Percentiles rank a stretch among this genome's conserved stretches.
phyloP scores from a whole-genome alignment of 352 stramenopile species.

The Phytophthora hibernalis region DNA sequence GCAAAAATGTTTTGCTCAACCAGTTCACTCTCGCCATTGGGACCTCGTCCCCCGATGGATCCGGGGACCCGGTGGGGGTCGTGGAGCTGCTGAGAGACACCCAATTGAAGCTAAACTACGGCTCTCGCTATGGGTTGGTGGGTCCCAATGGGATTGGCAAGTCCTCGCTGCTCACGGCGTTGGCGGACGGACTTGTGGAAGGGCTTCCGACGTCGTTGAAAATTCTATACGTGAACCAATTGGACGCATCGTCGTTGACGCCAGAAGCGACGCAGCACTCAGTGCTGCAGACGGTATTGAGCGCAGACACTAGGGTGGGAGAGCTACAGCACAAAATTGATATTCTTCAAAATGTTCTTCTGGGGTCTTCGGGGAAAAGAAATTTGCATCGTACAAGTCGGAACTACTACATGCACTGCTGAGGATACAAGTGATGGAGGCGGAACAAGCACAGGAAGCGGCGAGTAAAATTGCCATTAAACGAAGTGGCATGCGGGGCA shows the following conservation, averaged over 20 bases:
- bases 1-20: conserved; percentile 66
- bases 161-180: conserved; percentile 93
- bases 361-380: conserved; percentile 6
- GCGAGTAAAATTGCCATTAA: conserved; percentile 65
- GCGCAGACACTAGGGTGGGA: conserved; percentile 50
- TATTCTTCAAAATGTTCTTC: conserved; percentile 41
- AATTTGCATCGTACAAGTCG: conserved; percentile 46
- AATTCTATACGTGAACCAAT: conserved; percentile 69
- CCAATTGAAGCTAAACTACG: conserved; percentile 79
- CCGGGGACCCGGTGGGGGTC: conserved; percentile 23
- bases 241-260: conserved; percentile 56
- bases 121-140: conserved; percentile 84
- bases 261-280: conserved; percentile 29
- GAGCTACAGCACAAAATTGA: conserved; percentile 48
- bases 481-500: conserved; percentile 56
- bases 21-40: conserved; percentile 60
- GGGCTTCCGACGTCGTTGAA: conserved; percentile 51
- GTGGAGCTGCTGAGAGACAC: conserved; percentile 73
- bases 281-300: conserved; percentile 55
- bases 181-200: conserved; percentile 88
- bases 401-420: conserved; percentile 46
- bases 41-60: conserved; percentile 12
- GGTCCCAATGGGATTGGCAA: conserved; percentile 89
- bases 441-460: conserved; percentile 38
- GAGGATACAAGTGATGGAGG: conserved; percentile 47